Percentiles rank a stretch among this genome's conserved stretches.
Conservation (phyloP, 2,329 filamentous ascomycete genomes). For the Huntiella decipiens region DNA sequence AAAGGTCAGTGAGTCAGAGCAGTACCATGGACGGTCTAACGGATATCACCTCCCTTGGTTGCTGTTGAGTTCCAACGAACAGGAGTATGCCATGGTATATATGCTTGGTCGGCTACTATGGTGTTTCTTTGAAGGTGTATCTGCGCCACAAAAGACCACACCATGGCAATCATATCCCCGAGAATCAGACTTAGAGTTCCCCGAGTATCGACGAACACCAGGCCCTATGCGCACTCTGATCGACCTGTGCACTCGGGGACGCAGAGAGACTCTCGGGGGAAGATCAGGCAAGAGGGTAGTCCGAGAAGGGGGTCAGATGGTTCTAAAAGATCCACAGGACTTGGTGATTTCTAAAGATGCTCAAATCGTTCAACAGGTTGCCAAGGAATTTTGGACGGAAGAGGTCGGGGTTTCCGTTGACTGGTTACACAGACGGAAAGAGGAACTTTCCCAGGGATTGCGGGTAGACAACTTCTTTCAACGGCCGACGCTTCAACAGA, state of each 20-base stretch:
- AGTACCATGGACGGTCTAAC: slow-evolving; percentile 26
- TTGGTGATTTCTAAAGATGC: not conserved
- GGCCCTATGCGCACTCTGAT: slow-evolving; percentile 27
- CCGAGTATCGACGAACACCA: slow-evolving; percentile 30
- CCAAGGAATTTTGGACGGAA: slow-evolving; percentile 27
- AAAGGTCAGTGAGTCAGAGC: slow-evolving; percentile 21
- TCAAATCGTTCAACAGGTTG: slow-evolving; percentile 14
- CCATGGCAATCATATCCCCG: slow-evolving; percentile 40
- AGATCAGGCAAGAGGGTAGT: slow-evolving; percentile 18
- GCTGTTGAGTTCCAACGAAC: slow-evolving; percentile 29
- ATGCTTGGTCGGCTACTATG: slow-evolving; percentile 43
- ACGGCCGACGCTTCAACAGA: slow-evolving; percentile 27
- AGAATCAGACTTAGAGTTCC: slow-evolving; percentile 38
- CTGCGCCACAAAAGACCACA: slow-evolving; percentile 35
- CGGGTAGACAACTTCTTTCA: slow-evolving; percentile 34
- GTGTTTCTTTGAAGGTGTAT: slow-evolving; percentile 43
- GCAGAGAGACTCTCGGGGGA: slow-evolving; percentile 25
- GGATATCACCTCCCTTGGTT: slow-evolving; percentile 40
- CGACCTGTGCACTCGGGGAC: slow-evolving; percentile 31
- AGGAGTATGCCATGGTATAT: slow-evolving; percentile 40
- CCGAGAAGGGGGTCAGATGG: slow-evolving; percentile 26
- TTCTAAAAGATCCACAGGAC: slow-evolving; percentile 16
- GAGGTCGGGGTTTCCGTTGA: slow-evolving; percentile 29
- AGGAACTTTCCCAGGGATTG: slow-evolving; percentile 20
- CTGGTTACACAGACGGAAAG: slow-evolving; percentile 25